These are phyloP conservation scores for Pythium oligandrum DNA, from an alignment of 352 stramenopile genomes.

Conservation along the genomic window DNA sequence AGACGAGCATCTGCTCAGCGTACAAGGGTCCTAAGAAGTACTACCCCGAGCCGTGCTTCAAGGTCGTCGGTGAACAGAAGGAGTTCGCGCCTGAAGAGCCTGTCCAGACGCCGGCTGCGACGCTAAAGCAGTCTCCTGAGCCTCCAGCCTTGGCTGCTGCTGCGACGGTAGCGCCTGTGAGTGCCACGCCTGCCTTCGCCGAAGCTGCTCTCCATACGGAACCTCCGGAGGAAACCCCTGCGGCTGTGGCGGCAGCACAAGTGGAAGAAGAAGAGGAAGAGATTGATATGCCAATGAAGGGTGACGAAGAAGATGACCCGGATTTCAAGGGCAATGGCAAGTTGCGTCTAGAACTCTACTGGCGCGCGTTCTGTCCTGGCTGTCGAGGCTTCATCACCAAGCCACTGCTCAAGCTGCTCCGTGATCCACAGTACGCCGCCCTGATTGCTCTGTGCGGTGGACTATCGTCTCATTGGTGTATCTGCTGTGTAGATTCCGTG, in stretches of 20 bases:
- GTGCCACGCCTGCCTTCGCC: neutral
- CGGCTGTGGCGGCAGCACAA: no score
- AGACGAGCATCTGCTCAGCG: slow-evolving; percentile 48
- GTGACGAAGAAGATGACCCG: slow-evolving; percentile 12
- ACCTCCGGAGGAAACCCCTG: slow-evolving; percentile 6
- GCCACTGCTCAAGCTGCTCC: slow-evolving; percentile 54
- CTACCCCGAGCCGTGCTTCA: slow-evolving; percentile 51
- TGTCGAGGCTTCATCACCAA: slow-evolving; percentile 73
- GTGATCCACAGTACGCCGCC: slow-evolving; percentile 45
- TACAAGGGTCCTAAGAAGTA: slow-evolving; percentile 66
- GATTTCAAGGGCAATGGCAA: slow-evolving; percentile 20
- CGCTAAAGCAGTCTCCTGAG: slow-evolving; percentile 2
- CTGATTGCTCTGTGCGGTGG: neutral
- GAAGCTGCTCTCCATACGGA: slow-evolving; percentile 5
- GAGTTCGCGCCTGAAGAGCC: slow-evolving; percentile 30
- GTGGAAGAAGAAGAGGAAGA: slow-evolving; percentile 17
- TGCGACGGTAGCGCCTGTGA: slow-evolving; percentile 12
- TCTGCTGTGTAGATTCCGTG: slow-evolving; percentile 41
- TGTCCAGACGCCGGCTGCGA: neutral
- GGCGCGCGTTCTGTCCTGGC: slow-evolving; percentile 73
- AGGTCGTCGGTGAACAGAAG: slow-evolving; percentile 51
- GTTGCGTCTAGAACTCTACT: slow-evolving; percentile 67
- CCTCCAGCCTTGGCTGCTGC: slow-evolving; percentile 1
- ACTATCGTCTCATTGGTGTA: no score
- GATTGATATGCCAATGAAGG: slow-evolving; percentile 19